Evolutionary conservation across 495 filamentous ascomycete genomes (phyloP).

Genomic region (Lentithecium fluviatile): DNA sequence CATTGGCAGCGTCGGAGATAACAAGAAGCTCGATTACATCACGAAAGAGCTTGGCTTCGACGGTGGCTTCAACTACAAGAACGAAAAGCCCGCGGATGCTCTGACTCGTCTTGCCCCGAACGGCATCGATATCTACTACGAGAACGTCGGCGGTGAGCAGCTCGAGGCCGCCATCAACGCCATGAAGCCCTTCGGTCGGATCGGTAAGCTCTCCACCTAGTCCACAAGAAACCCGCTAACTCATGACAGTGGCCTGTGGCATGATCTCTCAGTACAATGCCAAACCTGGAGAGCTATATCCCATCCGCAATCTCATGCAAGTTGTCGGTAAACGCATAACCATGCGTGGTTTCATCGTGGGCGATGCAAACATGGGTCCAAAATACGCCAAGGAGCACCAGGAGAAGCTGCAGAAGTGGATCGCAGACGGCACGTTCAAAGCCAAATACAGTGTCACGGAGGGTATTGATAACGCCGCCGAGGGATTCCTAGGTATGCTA

Average conservation of each 20-base stretch:
- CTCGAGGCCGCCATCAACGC: conserved; percentile 70
- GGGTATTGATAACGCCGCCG: conserved; percentile 78
- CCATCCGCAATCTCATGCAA: conserved; percentile 63
- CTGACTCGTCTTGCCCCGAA: conserved; percentile 72
- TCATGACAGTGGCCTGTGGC: conserved; percentile 55
- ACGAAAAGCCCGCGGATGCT: conserved; percentile 65
- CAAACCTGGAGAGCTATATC: conserved; percentile 57
- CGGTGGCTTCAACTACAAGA: conserved; percentile 63
- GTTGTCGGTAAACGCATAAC: conserved; percentile 58
- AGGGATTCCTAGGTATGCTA: conserved; percentile 84
- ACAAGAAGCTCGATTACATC: conserved; percentile 55
- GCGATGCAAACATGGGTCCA: conserved; percentile 63
- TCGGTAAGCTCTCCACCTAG: conserved; percentile 51
- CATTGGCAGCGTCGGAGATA: conserved; percentile 65
- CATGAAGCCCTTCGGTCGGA: conserved; percentile 69
- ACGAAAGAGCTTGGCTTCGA: conserved; percentile 53
- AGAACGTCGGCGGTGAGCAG: conserved; percentile 91
- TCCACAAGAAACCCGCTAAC: conserved; percentile 34
- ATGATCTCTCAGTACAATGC: conserved; percentile 80
- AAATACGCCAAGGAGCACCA: conserved; percentile 75
- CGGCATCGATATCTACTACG: conserved; percentile 92
- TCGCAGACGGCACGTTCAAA: conserved; percentile 78
- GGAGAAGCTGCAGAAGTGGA: conserved; percentile 78
- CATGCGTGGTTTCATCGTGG: conserved; percentile 78
- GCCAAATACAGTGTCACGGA: conserved; percentile 65